Base-by-base conservation (phyloP, 495 filamentous ascomycete species). In the Pseudevernia furfuracea region DNA sequence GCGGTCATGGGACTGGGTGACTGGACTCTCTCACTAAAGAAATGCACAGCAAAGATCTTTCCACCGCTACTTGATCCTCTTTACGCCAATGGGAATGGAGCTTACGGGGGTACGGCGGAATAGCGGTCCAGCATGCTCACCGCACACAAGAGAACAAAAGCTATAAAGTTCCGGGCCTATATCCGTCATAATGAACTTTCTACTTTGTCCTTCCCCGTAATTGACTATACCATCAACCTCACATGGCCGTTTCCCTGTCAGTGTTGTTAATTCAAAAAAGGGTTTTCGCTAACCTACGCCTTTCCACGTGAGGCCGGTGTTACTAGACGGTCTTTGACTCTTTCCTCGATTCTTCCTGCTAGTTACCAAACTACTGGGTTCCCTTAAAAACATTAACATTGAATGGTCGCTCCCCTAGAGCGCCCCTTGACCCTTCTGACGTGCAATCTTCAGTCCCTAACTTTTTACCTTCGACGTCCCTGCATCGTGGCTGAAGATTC, bases 231-330 rank as follows among this genome's bases (percentile, higher is more conserved):
- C 7, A 53, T 53, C 49, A 55, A 55, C 30, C 30, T 2, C 15
- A 3, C 21, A 30, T 19, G 49, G 28, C 61, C 9, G 30, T 57
- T 63, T 57, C 37, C 60, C 55, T 44, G 38, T 44, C 52, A 43
- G 37, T 41, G 5, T 44, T 57, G 39, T 43, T 32, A 41, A 62
- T 37, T 43, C 38, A 1, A 3, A 12, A 30, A 32, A 46, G 58
- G 21, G 23, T 57, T 58, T 43, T 46, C 30, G 32, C n/a, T 41
- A 46, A 41, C 17, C 39, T 46, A 17, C 56, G 62, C 62, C 46
- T 30, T 53, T 41, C 62, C 62, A 64, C 25, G 62, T 64, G 48
- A 58, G 44, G 44, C 25, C 44, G 56, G 55, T 49, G 56, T 59
- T 38, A n/a, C n/a, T n/a, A 59, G 15, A 32, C 59, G 56, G 60